Evolutionary conservation across 345 rosid genomes (phyloP), one percentile per base, ranked within the genome.

Genomic region (Salix viminalis): DNA sequence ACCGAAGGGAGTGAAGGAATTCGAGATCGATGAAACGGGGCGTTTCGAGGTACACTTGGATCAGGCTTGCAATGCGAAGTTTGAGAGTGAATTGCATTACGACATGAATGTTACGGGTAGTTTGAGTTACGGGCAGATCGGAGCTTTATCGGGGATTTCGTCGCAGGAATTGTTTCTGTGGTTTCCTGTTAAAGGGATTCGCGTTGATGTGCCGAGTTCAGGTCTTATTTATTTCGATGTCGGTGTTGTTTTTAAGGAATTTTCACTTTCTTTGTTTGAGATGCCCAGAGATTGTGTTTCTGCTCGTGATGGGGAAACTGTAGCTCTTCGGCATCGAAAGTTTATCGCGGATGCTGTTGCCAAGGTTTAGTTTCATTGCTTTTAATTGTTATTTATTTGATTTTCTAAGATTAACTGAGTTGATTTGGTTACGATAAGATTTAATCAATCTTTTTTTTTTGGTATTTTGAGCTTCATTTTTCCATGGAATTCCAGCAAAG

Each of bases 161-260:
- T 92, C 98, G 1, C 94, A 93, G 77, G 99, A 95, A 79, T 79
- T 95, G 18, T 95, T 93, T 73, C 80, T 95, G 62, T 95, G 98
- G 98, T 90, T 95, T 83, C 97, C 90, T 50, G 98, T 95, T 3
- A 91, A 86, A 77, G 90, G 87, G 62, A 91, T 95, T 58, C 89
- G 93, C 46, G 97, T 93, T 42, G 99, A 95, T 73, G 75, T 93
- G 1, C 98, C 99, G 0, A 89, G 92, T 79, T 93, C 99, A 30
- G 99, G 99, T 4, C 79, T 95, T 18, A 95, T 95, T 7, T 88
- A 90, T 82, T 95, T 95, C 71, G 97, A 95, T 48, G 96, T 95
- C 24, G 97, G 97, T 54, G 97, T 93, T 68, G 91, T 93, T 74
- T 84, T 26, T 30, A 93, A 95, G 86, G 97, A 95, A 77, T 93